Conservation (phyloP, 306 rosid species). For the Casuarina cunninghamiana region DNA sequence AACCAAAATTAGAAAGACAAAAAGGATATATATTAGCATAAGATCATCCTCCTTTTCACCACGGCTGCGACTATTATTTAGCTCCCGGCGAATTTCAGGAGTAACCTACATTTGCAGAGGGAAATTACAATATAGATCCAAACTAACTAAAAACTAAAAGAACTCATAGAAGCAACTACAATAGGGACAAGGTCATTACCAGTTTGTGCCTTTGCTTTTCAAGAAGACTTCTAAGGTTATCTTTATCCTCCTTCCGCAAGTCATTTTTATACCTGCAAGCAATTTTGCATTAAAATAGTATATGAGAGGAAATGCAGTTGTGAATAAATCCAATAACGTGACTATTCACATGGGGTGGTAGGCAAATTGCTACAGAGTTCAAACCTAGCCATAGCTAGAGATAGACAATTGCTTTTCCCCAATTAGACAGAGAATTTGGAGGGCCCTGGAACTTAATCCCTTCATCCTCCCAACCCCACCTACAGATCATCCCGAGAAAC, state of each 20-base stretch:
- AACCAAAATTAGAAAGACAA: background rate
- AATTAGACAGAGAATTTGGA: background rate
- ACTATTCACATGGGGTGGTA: background rate
- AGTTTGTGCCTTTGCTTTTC: conserved; percentile 71
- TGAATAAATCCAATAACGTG: conserved; percentile 8
- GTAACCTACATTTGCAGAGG: conserved; percentile 61
- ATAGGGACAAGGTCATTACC: conserved; percentile 45
- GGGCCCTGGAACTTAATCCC: background rate
- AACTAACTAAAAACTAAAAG: background rate
- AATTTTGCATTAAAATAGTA: conserved; percentile 15
- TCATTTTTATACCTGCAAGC: conserved; percentile 85
- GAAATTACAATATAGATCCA: conserved; percentile 9
- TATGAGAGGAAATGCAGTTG: conserved; percentile 8
- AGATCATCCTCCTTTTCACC: conserved; percentile 85
- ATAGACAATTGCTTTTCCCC: background rate
- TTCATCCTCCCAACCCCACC: background rate
- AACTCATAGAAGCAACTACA: conserved; percentile 10
- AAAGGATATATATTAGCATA: conserved; percentile 78
- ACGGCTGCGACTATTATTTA: conserved; percentile 72
- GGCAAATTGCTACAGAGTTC: background rate
- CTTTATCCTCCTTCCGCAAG: conserved; percentile 72
- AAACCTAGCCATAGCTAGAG: conserved; percentile 3
- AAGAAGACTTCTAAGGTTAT: conserved; percentile 61
- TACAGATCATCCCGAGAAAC: background rate
- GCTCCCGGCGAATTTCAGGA: conserved; percentile 81